Evolutionary conservation across 768 basidiomycete genomes (phyloP), one percentile per base, ranked within the genome.

Genomic region (Leccinum longicurvipes): DNA sequence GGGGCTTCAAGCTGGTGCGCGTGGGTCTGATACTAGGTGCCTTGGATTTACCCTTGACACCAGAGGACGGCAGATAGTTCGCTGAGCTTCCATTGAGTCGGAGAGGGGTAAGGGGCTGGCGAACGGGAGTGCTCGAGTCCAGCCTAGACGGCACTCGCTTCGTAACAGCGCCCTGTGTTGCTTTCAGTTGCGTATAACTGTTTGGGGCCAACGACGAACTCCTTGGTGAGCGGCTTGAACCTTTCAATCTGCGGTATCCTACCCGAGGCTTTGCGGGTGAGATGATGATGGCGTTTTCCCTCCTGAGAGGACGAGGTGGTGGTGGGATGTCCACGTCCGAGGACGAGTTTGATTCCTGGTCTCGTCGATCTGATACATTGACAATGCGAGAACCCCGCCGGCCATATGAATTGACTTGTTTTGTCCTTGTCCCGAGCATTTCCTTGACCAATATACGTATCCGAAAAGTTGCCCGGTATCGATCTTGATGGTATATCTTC

Each of bases 381-480:
- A 87, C 75, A n/a, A 87, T 77, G 36, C 86, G 82, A 51, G 79
- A 79, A 39, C 75, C 75, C 57, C 86, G 82, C 60, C 82, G 81
- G 21, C 86, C 86, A 61, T 88, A 88, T 21, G 83, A 73, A 50
- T 77, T 80, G 47, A 88, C 79, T 63, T 85, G 82, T 66, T 85
- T 86, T 6, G 86, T 88, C 60, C 76, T 80, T 55, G 80, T 62
- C 24, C 83, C 77, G 17, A 85, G 75, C 86, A 87, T 86, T 47
- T 63, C 15, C 12, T 41, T 47, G 53, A 47, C 31, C 19, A 12
- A 17, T 10, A 17, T 17, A 41, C 21, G 53, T 29, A n/a, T 14
- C 27, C 23, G 15, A 4, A 15, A 7, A 17, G 12, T 24, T 5
- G 21, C 32, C 19, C 25, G 17, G 29, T 58, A 31, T 21, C 4